Base-by-base conservation (phyloP, 2,329 filamentous ascomycete species). In the Penicillium freii region DNA sequence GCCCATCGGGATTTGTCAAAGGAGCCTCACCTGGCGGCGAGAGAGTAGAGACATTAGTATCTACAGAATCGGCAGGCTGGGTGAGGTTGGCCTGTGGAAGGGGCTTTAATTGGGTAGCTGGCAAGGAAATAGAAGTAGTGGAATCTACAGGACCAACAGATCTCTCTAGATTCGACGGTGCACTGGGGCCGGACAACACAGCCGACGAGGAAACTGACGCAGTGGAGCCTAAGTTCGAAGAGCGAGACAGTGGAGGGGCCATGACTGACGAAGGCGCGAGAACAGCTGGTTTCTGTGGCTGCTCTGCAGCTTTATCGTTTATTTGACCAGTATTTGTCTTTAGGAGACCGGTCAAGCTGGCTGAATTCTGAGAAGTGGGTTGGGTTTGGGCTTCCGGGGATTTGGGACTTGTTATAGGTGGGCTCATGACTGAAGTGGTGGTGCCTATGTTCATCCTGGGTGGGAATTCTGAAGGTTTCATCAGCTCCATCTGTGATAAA, bases 401-500 rank as follows among this genome's bases (percentile, higher is more conserved):
- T 10, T 27, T 36, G n/a, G n/a, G 38, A 40, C 21, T 50, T n/a
- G 17, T 34, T 21, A 31, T 21, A 34, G 53, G 27, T 29, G 29
- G 13, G 17, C 38, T 27, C 19, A 44, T 13, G 1, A 11, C 17
- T 15, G 47, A 21, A 5, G 29, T 21, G 11, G 33, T 31, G 23
- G 42, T 10, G 17, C 15, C 42, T 25, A 58, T 45, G 19, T 36
- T 56, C 23, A 15, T 54, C 40, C 60, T 57, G 5, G 63, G 42
- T 13, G 63, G 46, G 63, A 71, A 76, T 10, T 75, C 69, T 7
- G 69, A 68, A 9, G 74, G 75, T 9, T 62, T 69, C 58, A 66
- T 60, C n/a, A 78, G 61, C 17, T 78, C 64, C 17, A 78, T 47
- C 42, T 73, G 63, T 19, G 60, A 68, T 23, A 71, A 66, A 59